Evolutionary conservation across 768 basidiomycete species (phyloP).

Genomic region (Termitomyces sp.): DNA sequence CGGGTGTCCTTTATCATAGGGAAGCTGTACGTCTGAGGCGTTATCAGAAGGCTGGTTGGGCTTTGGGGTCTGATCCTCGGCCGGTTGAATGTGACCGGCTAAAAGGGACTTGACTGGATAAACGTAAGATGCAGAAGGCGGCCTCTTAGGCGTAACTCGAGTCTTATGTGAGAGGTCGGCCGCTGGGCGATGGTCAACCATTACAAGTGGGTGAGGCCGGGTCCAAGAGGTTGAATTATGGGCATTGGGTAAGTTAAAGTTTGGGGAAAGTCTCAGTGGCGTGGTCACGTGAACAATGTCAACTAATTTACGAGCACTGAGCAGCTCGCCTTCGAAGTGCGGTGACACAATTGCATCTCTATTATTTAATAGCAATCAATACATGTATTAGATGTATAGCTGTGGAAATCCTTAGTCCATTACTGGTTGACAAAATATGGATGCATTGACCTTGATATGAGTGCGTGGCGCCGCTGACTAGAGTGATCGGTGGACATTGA

Average conservation of each 20-base stretch:
- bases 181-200: not conserved
- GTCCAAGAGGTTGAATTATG: not conserved
- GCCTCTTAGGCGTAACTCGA: constrained; percentile 1
- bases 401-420: not conserved
- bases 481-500: constrained; percentile 22
- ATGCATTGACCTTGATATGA: not conserved
- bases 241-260: not conserved
- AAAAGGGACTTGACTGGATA: constrained; percentile 43
- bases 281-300: constrained; percentile 6
- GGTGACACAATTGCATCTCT: not conserved
- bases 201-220: not conserved
- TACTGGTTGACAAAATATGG: not conserved
- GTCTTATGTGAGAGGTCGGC: not conserved
- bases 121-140: constrained; percentile 27
- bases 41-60: not conserved
- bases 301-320: not conserved
- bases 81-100: constrained; percentile 34
- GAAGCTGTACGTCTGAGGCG: not conserved
- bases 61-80: constrained; percentile 11
- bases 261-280: constrained; percentile 10
- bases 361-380: not conserved
- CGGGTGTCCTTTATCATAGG: not conserved
- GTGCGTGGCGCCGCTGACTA: not conserved
- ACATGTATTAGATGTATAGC: not conserved
- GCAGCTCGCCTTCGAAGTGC: not conserved